phyloP scores from a whole-genome alignment of 768 basidiomycete species.

The Rhizopogon vesiculosus region DNA sequence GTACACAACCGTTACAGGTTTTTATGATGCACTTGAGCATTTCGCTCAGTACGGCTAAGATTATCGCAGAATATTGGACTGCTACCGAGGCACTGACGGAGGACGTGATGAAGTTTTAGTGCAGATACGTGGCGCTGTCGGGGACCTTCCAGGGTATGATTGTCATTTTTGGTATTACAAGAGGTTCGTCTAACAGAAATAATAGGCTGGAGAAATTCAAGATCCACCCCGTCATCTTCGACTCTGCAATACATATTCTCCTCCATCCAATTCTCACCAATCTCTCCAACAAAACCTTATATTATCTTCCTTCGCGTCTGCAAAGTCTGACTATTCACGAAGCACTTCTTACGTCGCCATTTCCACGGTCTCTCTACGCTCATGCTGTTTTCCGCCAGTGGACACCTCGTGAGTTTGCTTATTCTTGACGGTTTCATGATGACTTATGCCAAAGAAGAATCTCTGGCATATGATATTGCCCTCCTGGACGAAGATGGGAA shows the following conservation, averaged over 20 bases:
- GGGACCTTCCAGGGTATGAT: background rate
- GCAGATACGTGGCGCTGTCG: background rate
- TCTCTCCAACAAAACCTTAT: background rate
- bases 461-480: background rate
- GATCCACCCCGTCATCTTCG: constrained; percentile 1
- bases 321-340: background rate
- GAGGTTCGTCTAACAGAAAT: background rate
- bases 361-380: background rate
- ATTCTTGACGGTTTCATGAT: too few species aligned
- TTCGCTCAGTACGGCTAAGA: constrained; percentile 30
- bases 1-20: constrained; percentile 7
- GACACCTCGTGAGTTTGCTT: background rate
- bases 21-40: constrained; percentile 21
- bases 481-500: background rate
- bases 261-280: background rate
- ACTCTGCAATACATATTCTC: background rate
- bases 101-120: background rate
- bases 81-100: background rate
- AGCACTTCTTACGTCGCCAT: background rate
- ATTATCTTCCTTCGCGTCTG: constrained; percentile 3
- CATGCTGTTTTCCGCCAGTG: background rate
- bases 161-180: background rate
- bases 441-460: background rate
- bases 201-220: background rate
- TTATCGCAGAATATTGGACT: constrained; percentile 22